Evolutionary conservation across 495 filamentous ascomycete species (phyloP).

Genomic region (Penicillium coffeae): DNA sequence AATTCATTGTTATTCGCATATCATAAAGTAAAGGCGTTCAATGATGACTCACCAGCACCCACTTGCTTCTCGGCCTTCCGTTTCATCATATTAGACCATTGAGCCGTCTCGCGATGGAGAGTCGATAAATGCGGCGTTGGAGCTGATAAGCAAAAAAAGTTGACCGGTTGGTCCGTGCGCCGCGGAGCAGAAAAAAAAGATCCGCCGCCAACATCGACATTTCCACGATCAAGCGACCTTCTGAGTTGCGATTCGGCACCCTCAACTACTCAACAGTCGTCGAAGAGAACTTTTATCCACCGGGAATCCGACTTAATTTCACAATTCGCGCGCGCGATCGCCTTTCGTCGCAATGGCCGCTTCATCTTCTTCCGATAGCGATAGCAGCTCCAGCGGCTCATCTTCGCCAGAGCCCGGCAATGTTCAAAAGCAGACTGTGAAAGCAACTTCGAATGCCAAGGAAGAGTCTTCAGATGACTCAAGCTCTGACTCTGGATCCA

Average conservation of each 20-base stretch:
- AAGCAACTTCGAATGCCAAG: constrained; percentile 26
- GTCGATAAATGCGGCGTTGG: constrained; percentile 20
- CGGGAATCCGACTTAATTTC: too few relatives aligned
- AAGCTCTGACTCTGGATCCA: constrained; percentile 7
- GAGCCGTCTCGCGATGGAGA: constrained; percentile 3
- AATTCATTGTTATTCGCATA: constrained; percentile 3
- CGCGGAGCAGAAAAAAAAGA: constrained; percentile 46
- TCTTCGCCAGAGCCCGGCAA: constrained; percentile 27
- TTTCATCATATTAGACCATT: constrained; percentile 28
- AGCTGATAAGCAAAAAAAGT: constrained; percentile 34
- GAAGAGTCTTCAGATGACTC: constrained; percentile 18
- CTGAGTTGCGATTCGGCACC: constrained; percentile 1
- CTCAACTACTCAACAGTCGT: too few relatives aligned
- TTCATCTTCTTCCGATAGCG: constrained; percentile 22
- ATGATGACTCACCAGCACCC: constrained; percentile 30
- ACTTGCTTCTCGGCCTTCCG: constrained; percentile 45
- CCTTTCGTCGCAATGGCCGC: constrained; percentile 26
- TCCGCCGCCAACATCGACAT: constrained; percentile 17
- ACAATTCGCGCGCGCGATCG: too few relatives aligned
- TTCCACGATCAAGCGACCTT: constrained; percentile 11
- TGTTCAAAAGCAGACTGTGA: constrained; percentile 25
- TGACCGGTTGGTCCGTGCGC: constrained; percentile 41
- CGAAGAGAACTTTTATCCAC: not conserved
- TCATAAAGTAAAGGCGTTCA: not conserved
- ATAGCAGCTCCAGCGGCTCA: constrained; percentile 30